Conservation (phyloP, 192 early-diverging fungal species). For the Mortierella hygrophila region DNA sequence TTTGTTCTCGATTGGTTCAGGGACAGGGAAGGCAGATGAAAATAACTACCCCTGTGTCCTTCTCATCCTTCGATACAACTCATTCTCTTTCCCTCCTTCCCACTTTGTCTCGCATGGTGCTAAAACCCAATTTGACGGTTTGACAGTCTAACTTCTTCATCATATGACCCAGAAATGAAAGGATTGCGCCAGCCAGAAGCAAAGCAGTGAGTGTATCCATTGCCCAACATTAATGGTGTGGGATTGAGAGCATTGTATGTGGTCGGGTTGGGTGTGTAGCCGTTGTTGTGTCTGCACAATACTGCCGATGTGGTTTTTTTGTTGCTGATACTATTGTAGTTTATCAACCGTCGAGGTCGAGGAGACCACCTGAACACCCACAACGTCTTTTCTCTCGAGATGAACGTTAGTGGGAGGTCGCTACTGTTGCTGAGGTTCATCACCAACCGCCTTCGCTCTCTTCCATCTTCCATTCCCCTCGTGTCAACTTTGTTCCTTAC, state of each 20-base stretch:
- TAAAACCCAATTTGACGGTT: neutral
- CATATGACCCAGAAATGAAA: neutral
- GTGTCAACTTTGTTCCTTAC: conserved; percentile 17
- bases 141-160: neutral
- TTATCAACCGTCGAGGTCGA: no score
- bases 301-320: neutral
- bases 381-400: neutral
- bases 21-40: no score
- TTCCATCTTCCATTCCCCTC: neutral
- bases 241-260: no score
- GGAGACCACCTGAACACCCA: no score
- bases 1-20: no score
- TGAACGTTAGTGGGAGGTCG: neutral
- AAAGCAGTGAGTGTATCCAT: no score
- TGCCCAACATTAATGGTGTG: no score
- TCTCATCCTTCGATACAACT: neutral
- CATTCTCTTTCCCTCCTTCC: neutral
- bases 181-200: neutral
- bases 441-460: neutral
- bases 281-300: neutral
- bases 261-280: neutral
- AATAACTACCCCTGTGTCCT: neutral
- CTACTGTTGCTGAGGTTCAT: neutral
- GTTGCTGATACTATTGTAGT: neutral
- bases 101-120: neutral